A percentile compares a stretch with the other conserved stretches of the same genome.
Conservation (phyloP, 2,329 filamentous ascomycete genomes). For the Lojkania enalia region DNA sequence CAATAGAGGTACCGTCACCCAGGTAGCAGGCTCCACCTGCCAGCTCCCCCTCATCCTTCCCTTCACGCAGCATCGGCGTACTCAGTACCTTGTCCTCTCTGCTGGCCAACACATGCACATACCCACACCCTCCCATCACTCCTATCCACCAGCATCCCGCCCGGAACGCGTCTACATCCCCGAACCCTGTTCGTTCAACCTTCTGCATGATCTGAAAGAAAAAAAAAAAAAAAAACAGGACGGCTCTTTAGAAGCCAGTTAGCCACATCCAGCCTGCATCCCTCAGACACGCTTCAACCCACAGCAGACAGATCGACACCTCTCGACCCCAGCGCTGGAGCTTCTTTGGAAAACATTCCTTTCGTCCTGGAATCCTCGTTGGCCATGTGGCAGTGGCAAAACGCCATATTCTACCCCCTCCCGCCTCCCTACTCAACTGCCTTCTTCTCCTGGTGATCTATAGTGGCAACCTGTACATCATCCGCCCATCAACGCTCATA, state of each 20-base stretch:
- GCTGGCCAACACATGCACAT: not conserved
- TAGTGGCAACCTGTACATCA: slow-evolving; percentile 9
- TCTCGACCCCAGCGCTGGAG: slow-evolving; percentile 6
- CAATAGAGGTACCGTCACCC: slow-evolving; percentile 15
- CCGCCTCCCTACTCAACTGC: not conserved
- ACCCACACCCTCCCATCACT: not conserved
- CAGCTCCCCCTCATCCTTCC: not conserved
- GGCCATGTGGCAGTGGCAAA: slow-evolving; percentile 20
- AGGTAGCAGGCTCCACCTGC: slow-evolving; percentile 11
- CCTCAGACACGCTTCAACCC: too few species aligned
- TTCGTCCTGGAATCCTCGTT: slow-evolving; percentile 9
- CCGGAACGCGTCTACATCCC: not conserved
- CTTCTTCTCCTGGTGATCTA: not conserved
- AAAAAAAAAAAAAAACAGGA: too few species aligned
- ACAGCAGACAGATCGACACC: too few species aligned
- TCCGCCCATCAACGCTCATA: too few species aligned
- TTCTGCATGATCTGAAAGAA: too few species aligned
- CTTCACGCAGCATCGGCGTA: too few species aligned
- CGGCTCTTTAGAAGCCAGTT: too few species aligned
- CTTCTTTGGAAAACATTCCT: too few species aligned
- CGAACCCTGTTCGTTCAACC: not conserved
- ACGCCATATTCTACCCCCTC: not conserved
- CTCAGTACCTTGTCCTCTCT: too few species aligned
- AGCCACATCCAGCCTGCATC: too few species aligned
- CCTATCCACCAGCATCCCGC: not conserved